phyloP scores from a whole-genome alignment of 495 filamentous ascomycete species.

The Neurospora sp. region DNA sequence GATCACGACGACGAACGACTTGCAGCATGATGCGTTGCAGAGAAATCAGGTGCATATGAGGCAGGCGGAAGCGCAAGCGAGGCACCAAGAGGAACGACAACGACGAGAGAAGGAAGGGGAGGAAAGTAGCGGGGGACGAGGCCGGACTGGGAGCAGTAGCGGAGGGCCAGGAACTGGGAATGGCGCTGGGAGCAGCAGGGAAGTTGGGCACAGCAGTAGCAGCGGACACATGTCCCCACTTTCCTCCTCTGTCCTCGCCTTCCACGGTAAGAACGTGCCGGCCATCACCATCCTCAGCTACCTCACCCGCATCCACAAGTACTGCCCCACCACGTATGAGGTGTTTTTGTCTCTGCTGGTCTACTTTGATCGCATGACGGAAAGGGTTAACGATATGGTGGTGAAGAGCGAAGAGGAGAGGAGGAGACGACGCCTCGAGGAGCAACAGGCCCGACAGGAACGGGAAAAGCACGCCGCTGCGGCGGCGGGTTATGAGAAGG shows the following conservation, averaged over 20 bases:
- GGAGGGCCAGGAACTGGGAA: constrained; percentile 25
- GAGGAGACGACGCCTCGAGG: constrained; percentile 15
- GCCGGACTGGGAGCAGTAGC: not conserved
- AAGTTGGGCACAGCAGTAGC: constrained; percentile 29
- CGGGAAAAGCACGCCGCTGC: not conserved
- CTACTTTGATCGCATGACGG: constrained; percentile 99
- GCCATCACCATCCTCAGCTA: constrained; percentile 97
- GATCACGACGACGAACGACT: constrained; percentile 94
- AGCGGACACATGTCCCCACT: constrained; percentile 50
- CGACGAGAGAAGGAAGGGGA: not conserved
- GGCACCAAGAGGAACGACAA: constrained; percentile 22
- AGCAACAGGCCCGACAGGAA: constrained; percentile 6
- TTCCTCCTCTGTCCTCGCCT: constrained; percentile 89
- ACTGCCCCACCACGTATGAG: constrained; percentile 97
- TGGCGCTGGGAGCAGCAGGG: not conserved
- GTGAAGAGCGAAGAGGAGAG: constrained; percentile 32
- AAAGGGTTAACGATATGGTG: constrained; percentile 68
- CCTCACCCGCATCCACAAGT: constrained; percentile 93
- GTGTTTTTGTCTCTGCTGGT: constrained; percentile 92
- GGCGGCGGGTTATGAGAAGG: not conserved
- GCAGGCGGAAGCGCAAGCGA: constrained; percentile 32
- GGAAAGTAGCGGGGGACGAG: not conserved
- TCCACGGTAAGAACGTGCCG: constrained; percentile 97
- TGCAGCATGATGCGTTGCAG: constrained; percentile 66
- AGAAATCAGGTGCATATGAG: constrained; percentile 38